Conservation (phyloP, 495 filamentous ascomycete genomes). For the Penicillium mononematosum region DNA sequence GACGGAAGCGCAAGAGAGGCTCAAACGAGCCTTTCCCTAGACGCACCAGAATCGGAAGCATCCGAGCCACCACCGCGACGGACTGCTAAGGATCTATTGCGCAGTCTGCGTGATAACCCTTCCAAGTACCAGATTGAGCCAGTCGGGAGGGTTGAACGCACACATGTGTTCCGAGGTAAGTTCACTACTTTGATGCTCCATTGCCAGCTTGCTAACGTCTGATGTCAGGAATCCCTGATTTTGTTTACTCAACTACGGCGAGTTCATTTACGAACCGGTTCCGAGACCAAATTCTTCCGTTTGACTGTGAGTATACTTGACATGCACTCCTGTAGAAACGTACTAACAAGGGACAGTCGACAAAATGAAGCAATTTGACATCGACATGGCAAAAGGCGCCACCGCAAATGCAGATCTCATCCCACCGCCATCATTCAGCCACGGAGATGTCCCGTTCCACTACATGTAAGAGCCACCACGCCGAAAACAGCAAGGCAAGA, state of each 20-base stretch:
- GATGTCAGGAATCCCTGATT: slow-evolving; percentile 61
- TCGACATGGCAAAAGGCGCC: slow-evolving; percentile 62
- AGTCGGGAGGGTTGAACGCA: slow-evolving; percentile 70
- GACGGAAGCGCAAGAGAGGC: slow-evolving; percentile 77
- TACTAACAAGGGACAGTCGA: slow-evolving; percentile 45
- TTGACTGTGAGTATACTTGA: slow-evolving; percentile 52
- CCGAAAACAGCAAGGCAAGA: background rate
- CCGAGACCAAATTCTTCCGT: slow-evolving; percentile 60
- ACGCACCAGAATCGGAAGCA: slow-evolving; percentile 14
- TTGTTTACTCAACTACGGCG: slow-evolving; percentile 64
- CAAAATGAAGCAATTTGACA: slow-evolving; percentile 70
- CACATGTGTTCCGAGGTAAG: slow-evolving; percentile 81
- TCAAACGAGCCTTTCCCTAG: slow-evolving; percentile 61
- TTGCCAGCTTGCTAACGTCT: slow-evolving; percentile 1
- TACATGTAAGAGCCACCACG: slow-evolving; percentile 42
- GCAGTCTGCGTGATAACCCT: slow-evolving; percentile 68
- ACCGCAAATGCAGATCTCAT: slow-evolving; percentile 64
- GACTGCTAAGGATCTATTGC: slow-evolving; percentile 49
- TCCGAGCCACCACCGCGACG: slow-evolving; percentile 20
- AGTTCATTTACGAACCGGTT: slow-evolving; percentile 66
- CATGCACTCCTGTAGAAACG: background rate
- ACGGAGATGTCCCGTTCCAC: slow-evolving; percentile 65
- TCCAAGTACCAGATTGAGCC: slow-evolving; percentile 67
- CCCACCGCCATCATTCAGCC: slow-evolving; percentile 74
- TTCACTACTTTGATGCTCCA: background rate